Evolutionary conservation across 768 basidiomycete genomes (phyloP).

Genomic region (Krasilnikovozyma curviuscula): DNA sequence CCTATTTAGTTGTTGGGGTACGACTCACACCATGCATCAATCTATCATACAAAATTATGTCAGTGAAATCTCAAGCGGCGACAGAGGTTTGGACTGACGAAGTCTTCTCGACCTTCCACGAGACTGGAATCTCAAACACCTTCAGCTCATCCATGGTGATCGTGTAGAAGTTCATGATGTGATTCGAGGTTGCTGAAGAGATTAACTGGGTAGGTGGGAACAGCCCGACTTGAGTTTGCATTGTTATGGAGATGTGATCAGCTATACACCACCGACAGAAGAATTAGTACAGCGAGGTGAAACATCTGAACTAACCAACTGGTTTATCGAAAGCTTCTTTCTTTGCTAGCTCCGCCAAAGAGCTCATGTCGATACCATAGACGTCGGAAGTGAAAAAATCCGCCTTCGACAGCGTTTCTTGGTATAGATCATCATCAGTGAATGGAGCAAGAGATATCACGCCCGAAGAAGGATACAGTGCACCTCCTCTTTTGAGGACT

Average conservation of each 20-base stretch:
- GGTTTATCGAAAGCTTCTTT: background rate
- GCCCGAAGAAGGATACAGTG: constrained; percentile 9
- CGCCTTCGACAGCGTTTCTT: constrained; percentile 9
- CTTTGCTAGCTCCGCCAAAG: constrained; percentile 1
- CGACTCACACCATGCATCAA: constrained; percentile 4
- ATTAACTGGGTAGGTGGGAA: constrained; percentile 6
- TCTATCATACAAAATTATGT: background rate
- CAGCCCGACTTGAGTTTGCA: too few species aligned
- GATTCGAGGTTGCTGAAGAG: background rate
- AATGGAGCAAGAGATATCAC: constrained; percentile 10
- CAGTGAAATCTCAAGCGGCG: background rate
- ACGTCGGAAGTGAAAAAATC: background rate
- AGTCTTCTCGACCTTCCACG: constrained; percentile 9
- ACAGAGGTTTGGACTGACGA: background rate
- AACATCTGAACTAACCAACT: background rate
- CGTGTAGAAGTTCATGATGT: constrained; percentile 7
- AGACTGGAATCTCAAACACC: constrained; percentile 7
- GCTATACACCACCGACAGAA: too few species aligned
- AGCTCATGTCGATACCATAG: constrained; percentile 8
- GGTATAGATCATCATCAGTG: constrained; percentile 8
- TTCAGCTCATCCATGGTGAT: constrained; percentile 6
- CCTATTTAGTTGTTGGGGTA: too few species aligned
- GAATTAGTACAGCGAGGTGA: too few species aligned
- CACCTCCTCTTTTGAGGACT: too few species aligned
- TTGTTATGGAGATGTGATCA: too few species aligned